A percentile compares a stretch with the other conserved stretches of the same genome.
Evolutionary conservation across 345 rosid species (phyloP).

Genomic region (Bruguiera sexangula): DNA sequence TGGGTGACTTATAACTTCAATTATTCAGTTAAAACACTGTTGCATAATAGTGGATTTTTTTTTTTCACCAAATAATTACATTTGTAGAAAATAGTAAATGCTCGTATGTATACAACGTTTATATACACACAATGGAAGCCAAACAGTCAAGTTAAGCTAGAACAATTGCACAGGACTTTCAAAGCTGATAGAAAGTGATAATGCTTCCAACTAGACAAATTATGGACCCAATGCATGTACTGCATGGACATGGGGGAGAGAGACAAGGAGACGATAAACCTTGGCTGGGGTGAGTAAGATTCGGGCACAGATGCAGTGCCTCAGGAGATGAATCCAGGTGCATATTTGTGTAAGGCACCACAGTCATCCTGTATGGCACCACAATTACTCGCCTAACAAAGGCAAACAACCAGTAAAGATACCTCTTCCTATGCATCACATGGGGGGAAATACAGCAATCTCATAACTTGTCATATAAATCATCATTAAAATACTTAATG

Average conservation of each 20-base stretch:
- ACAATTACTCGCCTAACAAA: slow-evolving; percentile 61
- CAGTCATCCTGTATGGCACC: slow-evolving; percentile 58
- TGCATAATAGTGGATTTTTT: neutral
- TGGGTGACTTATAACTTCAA: neutral
- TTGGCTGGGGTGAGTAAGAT: slow-evolving; percentile 53
- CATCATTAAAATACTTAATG: slow-evolving; percentile 10
- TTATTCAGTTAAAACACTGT: neutral
- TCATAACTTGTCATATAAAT: neutral
- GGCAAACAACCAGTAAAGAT: slow-evolving; percentile 46
- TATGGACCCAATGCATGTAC: slow-evolving; percentile 14
- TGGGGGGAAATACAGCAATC: slow-evolving; percentile 10
- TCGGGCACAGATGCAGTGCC: slow-evolving; percentile 48
- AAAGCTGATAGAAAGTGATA: neutral
- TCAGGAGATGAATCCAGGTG: slow-evolving; percentile 53
- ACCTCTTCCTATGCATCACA: slow-evolving; percentile 34
- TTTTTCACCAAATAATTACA: too few species aligned
- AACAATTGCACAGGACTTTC: neutral
- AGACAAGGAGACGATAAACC: slow-evolving; percentile 46
- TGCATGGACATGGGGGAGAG: slow-evolving; percentile 26
- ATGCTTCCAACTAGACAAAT: slow-evolving; percentile 6
- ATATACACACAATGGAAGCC: neutral
- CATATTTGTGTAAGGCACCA: slow-evolving; percentile 34
- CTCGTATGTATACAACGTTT: too few species aligned
- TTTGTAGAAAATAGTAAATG: too few species aligned
- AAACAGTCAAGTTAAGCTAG: neutral